phyloP scores from a whole-genome alignment of 2,329 filamentous ascomycete genomes.

The Beauveria brongniartii region DNA sequence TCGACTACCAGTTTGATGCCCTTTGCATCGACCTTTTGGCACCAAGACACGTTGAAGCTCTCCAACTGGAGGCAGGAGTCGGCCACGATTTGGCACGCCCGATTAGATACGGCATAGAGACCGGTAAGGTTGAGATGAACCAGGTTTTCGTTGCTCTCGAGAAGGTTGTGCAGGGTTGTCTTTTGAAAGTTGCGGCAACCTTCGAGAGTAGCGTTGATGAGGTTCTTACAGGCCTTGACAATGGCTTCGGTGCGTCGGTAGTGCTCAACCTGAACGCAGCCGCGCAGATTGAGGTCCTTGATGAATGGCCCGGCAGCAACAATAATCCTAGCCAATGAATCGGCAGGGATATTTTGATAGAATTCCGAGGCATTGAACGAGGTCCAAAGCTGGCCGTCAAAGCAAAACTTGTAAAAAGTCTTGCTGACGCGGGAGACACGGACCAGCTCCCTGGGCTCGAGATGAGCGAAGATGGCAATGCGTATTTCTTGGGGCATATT shows the following conservation, averaged over 20 bases:
- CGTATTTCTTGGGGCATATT: slow-evolving; percentile 76
- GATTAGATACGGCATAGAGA: slow-evolving; percentile 70
- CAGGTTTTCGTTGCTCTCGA: slow-evolving; percentile 65
- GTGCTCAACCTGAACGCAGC: slow-evolving; percentile 82
- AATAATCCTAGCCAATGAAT: slow-evolving; percentile 78
- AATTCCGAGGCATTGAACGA: slow-evolving; percentile 77
- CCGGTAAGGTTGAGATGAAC: slow-evolving; percentile 83
- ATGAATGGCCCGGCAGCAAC: slow-evolving; percentile 81
- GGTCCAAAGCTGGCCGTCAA: slow-evolving; percentile 91
- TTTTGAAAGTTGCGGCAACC: slow-evolving; percentile 79
- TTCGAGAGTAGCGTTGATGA: slow-evolving; percentile 81
- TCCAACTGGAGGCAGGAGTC: slow-evolving; percentile 75
- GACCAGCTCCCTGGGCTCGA: slow-evolving; percentile 75
- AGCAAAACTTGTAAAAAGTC: slow-evolving; percentile 73
- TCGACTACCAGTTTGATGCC: slow-evolving; percentile 67
- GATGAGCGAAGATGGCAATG: slow-evolving; percentile 65
- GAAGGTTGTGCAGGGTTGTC: slow-evolving; percentile 67
- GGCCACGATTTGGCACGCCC: slow-evolving; percentile 78
- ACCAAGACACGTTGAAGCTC: slow-evolving; percentile 87
- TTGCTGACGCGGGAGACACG: slow-evolving; percentile 69
- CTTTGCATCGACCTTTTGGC: slow-evolving; percentile 70
- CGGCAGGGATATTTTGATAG: slow-evolving; percentile 78
- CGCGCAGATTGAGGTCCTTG: slow-evolving; percentile 80
- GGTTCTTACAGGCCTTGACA: slow-evolving; percentile 76
- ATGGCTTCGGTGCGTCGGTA: slow-evolving; percentile 70